phyloP scores from a whole-genome alignment of 164 flowering plant genomes.

The Tinospora cordifolia region DNA sequence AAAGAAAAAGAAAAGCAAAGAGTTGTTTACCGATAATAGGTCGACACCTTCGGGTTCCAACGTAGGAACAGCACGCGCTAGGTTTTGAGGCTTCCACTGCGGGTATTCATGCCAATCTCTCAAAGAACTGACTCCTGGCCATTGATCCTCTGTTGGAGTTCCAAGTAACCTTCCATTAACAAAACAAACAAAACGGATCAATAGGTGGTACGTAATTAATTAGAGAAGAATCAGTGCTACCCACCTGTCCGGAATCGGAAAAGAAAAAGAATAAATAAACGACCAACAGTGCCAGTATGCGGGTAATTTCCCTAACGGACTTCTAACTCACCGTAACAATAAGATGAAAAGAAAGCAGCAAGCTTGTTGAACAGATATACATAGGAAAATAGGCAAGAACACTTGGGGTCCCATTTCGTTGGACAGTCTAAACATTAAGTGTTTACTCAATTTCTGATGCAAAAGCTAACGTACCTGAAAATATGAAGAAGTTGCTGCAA shows the following conservation, averaged over 20 bases:
- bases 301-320: too few species aligned
- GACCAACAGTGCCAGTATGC: too few species aligned
- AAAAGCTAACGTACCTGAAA: conserved; percentile 46
- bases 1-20: neutral
- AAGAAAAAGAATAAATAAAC: too few species aligned
- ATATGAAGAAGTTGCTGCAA: conserved; percentile 92
- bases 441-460: neutral
- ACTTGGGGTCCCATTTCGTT: too few species aligned
- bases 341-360: too few species aligned
- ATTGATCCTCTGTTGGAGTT: conserved; percentile 82
- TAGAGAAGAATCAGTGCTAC: too few species aligned
- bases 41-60: conserved; percentile 77
- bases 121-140: conserved; percentile 87
- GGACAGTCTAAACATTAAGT: too few species aligned
- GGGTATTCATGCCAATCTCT: conserved; percentile 97
- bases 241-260: too few species aligned
- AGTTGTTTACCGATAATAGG: conserved; percentile 61
- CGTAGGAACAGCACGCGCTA: conserved; percentile 74
- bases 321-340: too few species aligned
- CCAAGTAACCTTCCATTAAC: conserved; percentile 63
- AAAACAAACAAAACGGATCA: neutral
- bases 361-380: too few species aligned
- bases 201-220: too few species aligned
- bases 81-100: conserved; percentile 80
- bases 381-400: too few species aligned